Base-by-base conservation (phyloP, 1,284 basidiomycete genomes). In the Amylostereum chailletii region DNA sequence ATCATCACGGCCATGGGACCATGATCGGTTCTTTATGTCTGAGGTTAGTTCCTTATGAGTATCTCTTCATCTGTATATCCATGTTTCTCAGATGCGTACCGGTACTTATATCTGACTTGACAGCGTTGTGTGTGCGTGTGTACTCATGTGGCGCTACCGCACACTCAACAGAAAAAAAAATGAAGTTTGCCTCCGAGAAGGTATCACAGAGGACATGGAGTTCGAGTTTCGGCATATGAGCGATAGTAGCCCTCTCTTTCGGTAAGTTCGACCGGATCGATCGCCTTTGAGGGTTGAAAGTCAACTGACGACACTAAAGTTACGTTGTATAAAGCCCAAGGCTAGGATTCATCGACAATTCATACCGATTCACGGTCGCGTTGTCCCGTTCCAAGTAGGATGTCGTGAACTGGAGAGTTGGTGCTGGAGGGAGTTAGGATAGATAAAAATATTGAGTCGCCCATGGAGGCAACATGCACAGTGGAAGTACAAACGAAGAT, bases 241-340 rank as follows among this genome's bases (percentile, higher is more conserved):
- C n/a, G 74, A 74, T 47, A 60, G 65, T n/a, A 74, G 71, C 51
- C 74, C 75, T 26, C 61, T 76, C 38, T 76, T 75, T 62, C 65
- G 72, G 70, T 77, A 59, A 43, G 51, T 34, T 43, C 4, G n/a
- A 19, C n/a, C 36, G n/a, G 36, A 37, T 37, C 36, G 8, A 8
- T 37, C 19, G 19, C 19, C 19, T 19, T 19, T 19, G 19, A 19
- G 19, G 19, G 19, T 19, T 19, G 19, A 1, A 19, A 19, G 39
- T 27, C 5, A 6, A 5, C 11, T 40, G 39, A 40, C 6, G 6
- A 27, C 5, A 11, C 39, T 40, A 37, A 6, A 40, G 39, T 40
- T 40, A 40, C 39, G 11, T 40, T 27, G n/a, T 40, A 27, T 40
- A 40, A 40, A 40, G 29, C n/a, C n/a, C 11, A 19, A 1, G 39